These are phyloP conservation scores for Talaromyces albobiverticillius DNA, from an alignment of 2,329 filamentous ascomycete species.

Conservation along the genomic window DNA sequence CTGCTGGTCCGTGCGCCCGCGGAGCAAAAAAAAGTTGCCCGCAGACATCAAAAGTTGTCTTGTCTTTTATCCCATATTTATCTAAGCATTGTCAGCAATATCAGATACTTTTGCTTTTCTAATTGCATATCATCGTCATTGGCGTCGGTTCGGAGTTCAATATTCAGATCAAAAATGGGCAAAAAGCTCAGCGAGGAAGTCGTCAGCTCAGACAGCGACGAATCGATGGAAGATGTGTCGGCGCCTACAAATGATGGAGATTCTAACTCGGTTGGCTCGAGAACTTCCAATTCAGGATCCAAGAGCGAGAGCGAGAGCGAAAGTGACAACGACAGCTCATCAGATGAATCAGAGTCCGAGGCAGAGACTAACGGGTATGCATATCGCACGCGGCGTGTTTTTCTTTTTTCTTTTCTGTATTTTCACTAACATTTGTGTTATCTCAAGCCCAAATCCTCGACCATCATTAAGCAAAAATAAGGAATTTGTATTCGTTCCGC, in stretches of 20 bases:
- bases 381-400: conserved; percentile 1
- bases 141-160: background rate
- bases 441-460: background rate
- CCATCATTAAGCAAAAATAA: conserved; percentile 12
- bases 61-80: background rate
- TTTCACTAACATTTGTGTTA: conserved; percentile 9
- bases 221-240: conserved; percentile 22
- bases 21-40: conserved; percentile 36
- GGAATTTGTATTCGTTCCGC: conserved; percentile 35
- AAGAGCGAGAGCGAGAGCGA: background rate
- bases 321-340: conserved; percentile 1
- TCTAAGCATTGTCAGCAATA: too few species aligned
- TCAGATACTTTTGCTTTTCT: background rate
- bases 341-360: conserved; percentile 7
- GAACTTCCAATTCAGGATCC: background rate
- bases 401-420: background rate
- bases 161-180: conserved; percentile 5
- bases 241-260: too few species aligned
- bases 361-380: conserved; percentile 16
- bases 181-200: conserved; percentile 22
- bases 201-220: conserved; percentile 25
- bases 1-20: conserved; percentile 40
- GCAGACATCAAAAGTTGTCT: conserved; percentile 1
- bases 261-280: background rate
- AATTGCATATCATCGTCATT: background rate